Percentiles rank a stretch among this genome's conserved stretches.
phyloP scores from a whole-genome alignment of 306 rosid genomes.

The Rubus idaeus region DNA sequence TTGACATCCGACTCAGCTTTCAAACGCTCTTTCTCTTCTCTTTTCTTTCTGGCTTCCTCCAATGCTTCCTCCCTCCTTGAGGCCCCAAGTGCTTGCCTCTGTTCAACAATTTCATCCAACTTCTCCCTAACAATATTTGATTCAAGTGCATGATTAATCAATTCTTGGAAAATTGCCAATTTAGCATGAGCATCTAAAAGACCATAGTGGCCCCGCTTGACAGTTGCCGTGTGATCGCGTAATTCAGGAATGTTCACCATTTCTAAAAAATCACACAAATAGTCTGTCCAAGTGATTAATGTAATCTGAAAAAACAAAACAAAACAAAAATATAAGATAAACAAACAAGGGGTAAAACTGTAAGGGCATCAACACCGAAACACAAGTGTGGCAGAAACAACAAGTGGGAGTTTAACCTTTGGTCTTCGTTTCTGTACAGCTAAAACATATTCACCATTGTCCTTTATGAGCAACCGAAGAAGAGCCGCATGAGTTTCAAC shows the following conservation, averaged over 20 bases:
- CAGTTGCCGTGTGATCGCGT: constrained; percentile 48
- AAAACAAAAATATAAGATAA: constrained; percentile 14
- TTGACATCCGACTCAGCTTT: constrained; percentile 52
- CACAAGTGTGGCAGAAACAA: neutral
- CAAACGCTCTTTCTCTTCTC: constrained; percentile 60
- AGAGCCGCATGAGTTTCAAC: constrained; percentile 88
- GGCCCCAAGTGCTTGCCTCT: constrained; percentile 78
- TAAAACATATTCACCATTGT: constrained; percentile 44
- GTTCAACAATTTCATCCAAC: constrained; percentile 69
- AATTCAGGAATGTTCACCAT: constrained; percentile 63
- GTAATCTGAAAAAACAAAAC: constrained; percentile 60
- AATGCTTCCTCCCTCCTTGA: constrained; percentile 77
- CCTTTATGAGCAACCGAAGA: constrained; percentile 72
- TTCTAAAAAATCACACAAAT: constrained; percentile 79
- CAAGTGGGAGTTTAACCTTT: constrained; percentile 49
- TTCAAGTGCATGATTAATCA: constrained; percentile 67
- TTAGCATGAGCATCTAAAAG: constrained; percentile 68
- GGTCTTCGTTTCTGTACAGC: constrained; percentile 50
- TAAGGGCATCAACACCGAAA: neutral
- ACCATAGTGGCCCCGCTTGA: constrained; percentile 91
- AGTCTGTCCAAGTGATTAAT: constrained; percentile 72
- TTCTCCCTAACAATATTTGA: constrained; percentile 59
- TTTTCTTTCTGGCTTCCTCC: constrained; percentile 66
- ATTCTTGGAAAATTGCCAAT: constrained; percentile 55
- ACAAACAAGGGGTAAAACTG: neutral